A percentile compares a stretch with the other conserved stretches of the same genome.
Conservation (phyloP, 208 protist genomes). For the Leptomonas seymouri region DNA sequence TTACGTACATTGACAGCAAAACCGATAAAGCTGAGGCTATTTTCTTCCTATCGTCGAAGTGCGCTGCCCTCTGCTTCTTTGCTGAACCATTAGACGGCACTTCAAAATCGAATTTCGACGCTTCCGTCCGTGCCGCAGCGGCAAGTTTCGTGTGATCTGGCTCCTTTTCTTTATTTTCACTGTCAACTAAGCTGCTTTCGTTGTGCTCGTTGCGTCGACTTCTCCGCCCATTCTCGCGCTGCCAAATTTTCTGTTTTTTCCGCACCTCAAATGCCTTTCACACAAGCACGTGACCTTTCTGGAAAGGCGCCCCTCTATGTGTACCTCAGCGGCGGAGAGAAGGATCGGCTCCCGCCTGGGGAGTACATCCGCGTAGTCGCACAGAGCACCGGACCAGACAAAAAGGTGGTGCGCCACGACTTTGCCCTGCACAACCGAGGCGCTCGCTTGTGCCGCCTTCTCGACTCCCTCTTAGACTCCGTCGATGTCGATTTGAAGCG, state of each 20-base stretch:
- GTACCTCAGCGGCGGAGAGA: constrained; percentile 37
- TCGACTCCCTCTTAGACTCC: constrained; percentile 75
- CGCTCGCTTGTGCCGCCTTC: constrained; percentile 74
- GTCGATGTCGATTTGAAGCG: constrained; percentile 49
- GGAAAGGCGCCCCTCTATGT: constrained; percentile 39
- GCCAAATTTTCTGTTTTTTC: not conserved
- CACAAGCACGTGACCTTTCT: constrained; percentile 30
- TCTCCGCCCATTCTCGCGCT: too few relatives aligned
- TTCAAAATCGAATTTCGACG: too few relatives aligned
- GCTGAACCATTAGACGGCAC: too few relatives aligned
- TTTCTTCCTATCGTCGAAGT: too few relatives aligned
- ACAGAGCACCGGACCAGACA: constrained; percentile 30
- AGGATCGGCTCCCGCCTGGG: constrained; percentile 42
- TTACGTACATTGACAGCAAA: too few relatives aligned
- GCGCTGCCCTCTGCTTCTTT: too few relatives aligned
- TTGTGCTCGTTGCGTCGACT: too few relatives aligned
- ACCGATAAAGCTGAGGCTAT: too few relatives aligned
- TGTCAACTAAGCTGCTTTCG: too few relatives aligned
- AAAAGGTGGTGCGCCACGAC: constrained; percentile 37
- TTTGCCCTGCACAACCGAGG: constrained; percentile 82
- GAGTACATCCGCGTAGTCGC: constrained; percentile 81
- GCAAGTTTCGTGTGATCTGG: too few relatives aligned
- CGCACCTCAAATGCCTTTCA: constrained; percentile 18
- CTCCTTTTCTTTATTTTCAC: too few relatives aligned
- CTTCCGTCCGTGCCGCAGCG: too few relatives aligned